Evolutionary conservation across 2,329 filamentous ascomycete genomes (phyloP).

Genomic region (Sporothrix inflata): DNA sequence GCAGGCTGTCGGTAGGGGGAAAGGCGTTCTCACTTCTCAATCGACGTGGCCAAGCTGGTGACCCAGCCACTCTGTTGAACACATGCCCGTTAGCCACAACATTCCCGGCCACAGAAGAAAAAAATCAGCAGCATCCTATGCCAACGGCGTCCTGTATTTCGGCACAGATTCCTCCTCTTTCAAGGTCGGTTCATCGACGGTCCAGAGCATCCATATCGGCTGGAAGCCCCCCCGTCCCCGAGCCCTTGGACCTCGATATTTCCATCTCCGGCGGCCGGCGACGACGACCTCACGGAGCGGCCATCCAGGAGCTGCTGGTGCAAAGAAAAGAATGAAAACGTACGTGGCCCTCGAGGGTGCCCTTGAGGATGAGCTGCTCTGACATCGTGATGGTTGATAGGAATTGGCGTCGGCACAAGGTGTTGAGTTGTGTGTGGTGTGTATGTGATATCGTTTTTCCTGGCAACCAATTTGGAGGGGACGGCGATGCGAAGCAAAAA

Average conservation of each 20-base stretch:
- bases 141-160: not conserved
- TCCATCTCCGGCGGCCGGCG: not conserved
- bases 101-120: not conserved
- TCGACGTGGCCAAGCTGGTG: slow-evolving; percentile 95
- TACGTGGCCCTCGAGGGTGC: slow-evolving; percentile 96
- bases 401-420: slow-evolving; percentile 35
- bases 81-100: slow-evolving; percentile 28
- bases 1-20: not conserved
- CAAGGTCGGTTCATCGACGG: not conserved
- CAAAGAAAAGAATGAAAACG: slow-evolving; percentile 43
- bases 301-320: not conserved
- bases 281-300: not conserved
- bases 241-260: not conserved
- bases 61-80: slow-evolving; percentile 84
- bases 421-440: slow-evolving; percentile 18
- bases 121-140: slow-evolving; percentile 11
- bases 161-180: not conserved
- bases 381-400: slow-evolving; percentile 62
- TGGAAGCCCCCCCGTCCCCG: not conserved
- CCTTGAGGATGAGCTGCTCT: slow-evolving; percentile 94
- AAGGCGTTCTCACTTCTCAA: slow-evolving; percentile 80
- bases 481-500: slow-evolving; percentile 28
- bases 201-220: not conserved
- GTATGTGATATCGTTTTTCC: slow-evolving; percentile 26
- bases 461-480: slow-evolving; percentile 28